Base-by-base conservation (phyloP, 2,329 filamentous ascomycete species). In the Alternaria rosae region DNA sequence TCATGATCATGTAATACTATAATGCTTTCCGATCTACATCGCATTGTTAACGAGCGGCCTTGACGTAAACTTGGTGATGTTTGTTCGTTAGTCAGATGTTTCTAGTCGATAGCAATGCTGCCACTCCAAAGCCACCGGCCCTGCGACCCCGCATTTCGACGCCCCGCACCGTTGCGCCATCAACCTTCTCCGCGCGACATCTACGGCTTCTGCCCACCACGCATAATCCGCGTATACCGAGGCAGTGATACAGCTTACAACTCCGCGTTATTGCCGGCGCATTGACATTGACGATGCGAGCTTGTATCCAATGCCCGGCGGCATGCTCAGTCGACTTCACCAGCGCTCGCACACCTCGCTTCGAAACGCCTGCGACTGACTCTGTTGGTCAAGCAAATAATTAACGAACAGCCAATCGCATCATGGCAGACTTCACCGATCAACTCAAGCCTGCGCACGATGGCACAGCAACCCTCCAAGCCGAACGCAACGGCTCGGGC, bases 341-440 rank as follows among this genome's bases (percentile, higher is more conserved):
- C 44, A 51, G 54, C 42, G 25, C 47, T 13, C 43, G 25, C 28
- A 43, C 51, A 57, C 47, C 54, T 53, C 50, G 32, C 28, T 50
- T 30, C 45, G 44, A 35, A 32, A 59, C 50, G 57, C 47, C 51
- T 62, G 57, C 64, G 51, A 59, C 38, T 21, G 32, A 51, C 38
- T 57, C 20, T 17, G 35, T 58, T 53, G 45, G 17, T 13, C 42
- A 25, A 43, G 41, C 20, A 21, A 21, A 52, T 23, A 38, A 42
- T 47, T 12, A n/a, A 26, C 42, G 17, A 51, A 10, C 23, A 41
- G 54, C 50, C 60, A 60, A 65, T 57, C 47, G 47, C 55, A 57
- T 44, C 52, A 84, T 84, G 82, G 68, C 77, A 21, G 83, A 86
- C 75, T 85, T 86, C 72, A 83, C 82, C 54, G 81, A 83, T 69